phyloP scores from a whole-genome alignment of 192 early-diverging fungal species.

The Funneliformis mosseae region DNA sequence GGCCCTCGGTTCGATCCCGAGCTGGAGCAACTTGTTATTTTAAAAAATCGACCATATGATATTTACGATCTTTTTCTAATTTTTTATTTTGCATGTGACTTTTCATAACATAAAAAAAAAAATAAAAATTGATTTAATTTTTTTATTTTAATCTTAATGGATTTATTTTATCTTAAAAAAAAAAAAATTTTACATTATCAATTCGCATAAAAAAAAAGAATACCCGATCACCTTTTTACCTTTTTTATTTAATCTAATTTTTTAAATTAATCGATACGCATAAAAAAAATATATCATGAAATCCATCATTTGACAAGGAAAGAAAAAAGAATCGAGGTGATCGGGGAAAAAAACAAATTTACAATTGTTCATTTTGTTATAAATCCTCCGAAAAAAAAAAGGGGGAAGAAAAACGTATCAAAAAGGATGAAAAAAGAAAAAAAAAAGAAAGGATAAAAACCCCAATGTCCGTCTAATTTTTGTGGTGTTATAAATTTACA shows the following conservation, averaged over 20 bases:
- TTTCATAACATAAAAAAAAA: too few relatives aligned
- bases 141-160: too few relatives aligned
- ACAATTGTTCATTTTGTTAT: background rate
- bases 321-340: background rate
- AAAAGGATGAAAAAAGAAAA: background rate
- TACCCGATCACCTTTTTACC: too few relatives aligned
- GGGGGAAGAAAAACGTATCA: background rate
- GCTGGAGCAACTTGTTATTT: slow-evolving; percentile 13
- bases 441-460: background rate
- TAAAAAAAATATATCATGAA: too few relatives aligned
- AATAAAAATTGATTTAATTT: too few relatives aligned
- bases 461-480: slow-evolving; percentile 8
- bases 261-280: too few relatives aligned
- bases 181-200: background rate
- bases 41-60: background rate
- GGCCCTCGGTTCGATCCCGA: slow-evolving; percentile 35
- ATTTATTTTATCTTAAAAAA: background rate
- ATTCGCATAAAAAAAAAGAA: too few relatives aligned
- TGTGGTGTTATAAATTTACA: background rate
- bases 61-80: too few relatives aligned
- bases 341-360: background rate
- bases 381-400: background rate
- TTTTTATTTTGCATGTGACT: too few relatives aligned
- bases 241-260: too few relatives aligned
- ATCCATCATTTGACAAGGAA: background rate